Evolutionary conservation across 257 asterid genomes (phyloP).

Genomic region (Primulina huaijiensis): DNA sequence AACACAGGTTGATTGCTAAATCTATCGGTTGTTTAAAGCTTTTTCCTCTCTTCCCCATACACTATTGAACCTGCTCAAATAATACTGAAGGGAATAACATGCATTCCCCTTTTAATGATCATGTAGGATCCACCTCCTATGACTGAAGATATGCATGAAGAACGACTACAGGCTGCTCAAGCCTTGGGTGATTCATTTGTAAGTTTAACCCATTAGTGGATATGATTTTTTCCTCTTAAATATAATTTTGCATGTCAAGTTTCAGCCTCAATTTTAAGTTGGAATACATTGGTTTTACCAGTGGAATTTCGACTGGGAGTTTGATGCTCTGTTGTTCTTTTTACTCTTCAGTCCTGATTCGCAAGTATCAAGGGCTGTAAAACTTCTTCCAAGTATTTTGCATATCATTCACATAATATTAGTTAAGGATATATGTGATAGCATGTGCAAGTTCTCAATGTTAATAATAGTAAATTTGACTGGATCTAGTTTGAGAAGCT

Average conservation of each 20-base stretch:
- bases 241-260: background rate
- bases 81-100: constrained; percentile 13
- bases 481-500: constrained; percentile 23
- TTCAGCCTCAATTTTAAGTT: background rate
- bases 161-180: constrained; percentile 78
- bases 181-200: constrained; percentile 73
- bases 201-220: constrained; percentile 31
- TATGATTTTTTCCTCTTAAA: constrained; percentile 18
- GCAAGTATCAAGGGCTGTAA: constrained; percentile 11
- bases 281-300: background rate
- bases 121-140: constrained; percentile 85
- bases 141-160: constrained; percentile 98
- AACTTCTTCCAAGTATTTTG: constrained; percentile 13
- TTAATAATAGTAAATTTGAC: constrained; percentile 4
- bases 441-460: constrained; percentile 12
- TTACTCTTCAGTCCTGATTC: background rate
- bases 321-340: constrained; percentile 1
- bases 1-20: constrained; percentile 61
- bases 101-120: constrained; percentile 11
- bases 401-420: background rate
- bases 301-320: constrained; percentile 6
- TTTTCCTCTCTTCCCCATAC: constrained; percentile 5
- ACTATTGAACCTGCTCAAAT: background rate
- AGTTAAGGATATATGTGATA: background rate
- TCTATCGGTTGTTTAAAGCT: constrained; percentile 24